Base-by-base conservation (phyloP, 75 land plant genomes). In the Cryptomeria japonica region DNA sequence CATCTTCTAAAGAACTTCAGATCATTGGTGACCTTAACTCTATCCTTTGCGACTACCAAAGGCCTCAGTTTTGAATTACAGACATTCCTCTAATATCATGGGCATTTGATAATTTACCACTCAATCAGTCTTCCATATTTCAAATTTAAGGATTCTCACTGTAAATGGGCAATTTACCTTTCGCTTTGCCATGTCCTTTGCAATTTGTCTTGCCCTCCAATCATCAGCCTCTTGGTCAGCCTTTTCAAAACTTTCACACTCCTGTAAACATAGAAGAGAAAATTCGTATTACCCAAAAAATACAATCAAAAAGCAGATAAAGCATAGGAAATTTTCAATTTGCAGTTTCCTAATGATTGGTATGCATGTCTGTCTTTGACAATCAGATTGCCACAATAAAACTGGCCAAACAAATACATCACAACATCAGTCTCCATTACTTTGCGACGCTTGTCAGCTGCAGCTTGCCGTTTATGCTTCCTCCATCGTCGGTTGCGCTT, bases 131-230 rank as follows among this genome's bases (percentile, higher is more conserved):
- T 72, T 72, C 10, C 75, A n/a, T 72, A n/a, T 31, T 28, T 72
- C 5, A 70, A 56, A 22, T 19, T 12, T 28, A 47, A 56, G 72
- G 55, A 19, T 53, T 84, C 58, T 1, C 58, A 68, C 2, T 36
- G 8, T 73, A 73, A 73, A 73, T 11, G 12, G 77, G 15, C 2
- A 73, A 34, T 88, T 70, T 68, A 97, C 99, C 97, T 97, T 97
- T 31, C 93, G 92, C 85, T 87, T 93, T 0, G 99, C 99, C 84
- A 97, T 97, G 86, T 95, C 95, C 87, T 97, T 97, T 53, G 99
- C 99, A 93, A 98, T 96, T 91, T 97, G 98, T 79, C 96, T 94
- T 53, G 97, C 96, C 88, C 99, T 98, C 99, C 99, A 97, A 77
- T 98, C 99, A 93, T 98, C 99, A 84, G 97, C 99, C 75, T 93